phyloP scores from a whole-genome alignment of 768 basidiomycete species.

The Amanita subjunquillea region DNA sequence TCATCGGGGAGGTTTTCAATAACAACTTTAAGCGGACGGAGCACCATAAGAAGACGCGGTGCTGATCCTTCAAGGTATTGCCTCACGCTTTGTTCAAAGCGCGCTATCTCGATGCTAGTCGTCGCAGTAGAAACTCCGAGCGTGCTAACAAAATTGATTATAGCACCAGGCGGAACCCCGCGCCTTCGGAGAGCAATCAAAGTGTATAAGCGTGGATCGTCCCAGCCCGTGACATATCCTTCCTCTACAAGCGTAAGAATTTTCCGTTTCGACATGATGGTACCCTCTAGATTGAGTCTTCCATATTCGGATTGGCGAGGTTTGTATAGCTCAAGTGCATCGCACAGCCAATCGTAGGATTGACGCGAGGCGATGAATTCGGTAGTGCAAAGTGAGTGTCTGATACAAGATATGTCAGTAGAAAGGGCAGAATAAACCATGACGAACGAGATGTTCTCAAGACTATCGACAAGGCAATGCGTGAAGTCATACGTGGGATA shows the following conservation, averaged over 20 bases:
- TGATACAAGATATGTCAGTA: slow-evolving; percentile 18
- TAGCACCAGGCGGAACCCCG: slow-evolving; percentile 94
- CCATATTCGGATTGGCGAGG: slow-evolving; percentile 97
- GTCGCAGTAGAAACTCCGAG: slow-evolving; percentile 88
- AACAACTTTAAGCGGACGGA: slow-evolving; percentile 82
- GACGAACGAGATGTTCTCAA: slow-evolving; percentile 97
- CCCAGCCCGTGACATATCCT: slow-evolving; percentile 84
- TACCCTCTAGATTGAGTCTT: slow-evolving; percentile 85
- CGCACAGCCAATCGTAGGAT: slow-evolving; percentile 99
- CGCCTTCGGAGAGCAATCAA: slow-evolving; percentile 91
- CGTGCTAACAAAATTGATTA: slow-evolving; percentile 84
- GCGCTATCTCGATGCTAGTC: slow-evolving; percentile 75
- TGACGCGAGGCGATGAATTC: slow-evolving; percentile 95
- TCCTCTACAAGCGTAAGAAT: slow-evolving; percentile 82
- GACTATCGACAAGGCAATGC: slow-evolving; percentile 95
- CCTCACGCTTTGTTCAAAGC: slow-evolving; percentile 86
- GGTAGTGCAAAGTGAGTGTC: slow-evolving; percentile 93
- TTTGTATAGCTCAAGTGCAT: slow-evolving; percentile 95
- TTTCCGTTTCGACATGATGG: slow-evolving; percentile 95
- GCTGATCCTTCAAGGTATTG: slow-evolving; percentile 84
- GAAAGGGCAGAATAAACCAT: background rate
- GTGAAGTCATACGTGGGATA: slow-evolving; percentile 99
- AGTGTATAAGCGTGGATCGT: slow-evolving; percentile 95
- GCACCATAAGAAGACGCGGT: slow-evolving; percentile 84
- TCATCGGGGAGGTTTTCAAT: slow-evolving; percentile 89